Evolutionary conservation across 208 protist genomes (phyloP), one percentile per base, ranked within the genome.

Genomic region (Cochliopodium minus): DNA sequence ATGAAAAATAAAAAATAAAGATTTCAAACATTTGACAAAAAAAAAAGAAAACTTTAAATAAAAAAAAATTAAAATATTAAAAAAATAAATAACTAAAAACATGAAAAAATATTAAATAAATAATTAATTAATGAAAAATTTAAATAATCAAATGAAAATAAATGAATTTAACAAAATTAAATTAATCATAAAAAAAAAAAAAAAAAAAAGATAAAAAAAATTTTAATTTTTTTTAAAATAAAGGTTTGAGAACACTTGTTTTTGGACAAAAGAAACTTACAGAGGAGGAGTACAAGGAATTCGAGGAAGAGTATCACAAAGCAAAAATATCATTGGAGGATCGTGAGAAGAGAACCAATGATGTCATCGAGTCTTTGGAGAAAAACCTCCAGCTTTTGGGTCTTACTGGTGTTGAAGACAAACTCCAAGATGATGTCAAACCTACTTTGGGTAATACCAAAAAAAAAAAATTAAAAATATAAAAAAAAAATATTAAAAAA

Each of bases 361-460:
- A 61, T 29, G 83, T 79, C 9, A 78, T 89, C 55, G 53, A 62
- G 13, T 56, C 70, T 7, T 67, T 94, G 22, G 85, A 93, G 66
- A 71, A 62, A 2, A 77, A 91, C 54, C 76, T 95, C 65, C 78
- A 75, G 7, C 59, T 96, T 0, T 65, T 89, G 28, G 83, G 87
- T 17, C 70, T 96, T 0, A 96, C 88, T 2, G 94, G 90, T 9
- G 91, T 98, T 2, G 94, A 98, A 73, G 93, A 97, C 58, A 79
- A 88, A 65, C 70, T 98, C n/a, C 94, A 98, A 75, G 81, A 88
- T 39, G 71, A 87, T 45, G 83, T 91, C 13, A 69, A 50, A 32
- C 0, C 13, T 33, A 29, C 7, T 47, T 25, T 59, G 2, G 43
- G 32, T 45, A 15, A 59, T 20, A 15, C 38, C 38, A 43, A 43